Evolutionary conservation across 148 eudicot genomes (phyloP).

Genomic region (Hydrangea macrophylla): DNA sequence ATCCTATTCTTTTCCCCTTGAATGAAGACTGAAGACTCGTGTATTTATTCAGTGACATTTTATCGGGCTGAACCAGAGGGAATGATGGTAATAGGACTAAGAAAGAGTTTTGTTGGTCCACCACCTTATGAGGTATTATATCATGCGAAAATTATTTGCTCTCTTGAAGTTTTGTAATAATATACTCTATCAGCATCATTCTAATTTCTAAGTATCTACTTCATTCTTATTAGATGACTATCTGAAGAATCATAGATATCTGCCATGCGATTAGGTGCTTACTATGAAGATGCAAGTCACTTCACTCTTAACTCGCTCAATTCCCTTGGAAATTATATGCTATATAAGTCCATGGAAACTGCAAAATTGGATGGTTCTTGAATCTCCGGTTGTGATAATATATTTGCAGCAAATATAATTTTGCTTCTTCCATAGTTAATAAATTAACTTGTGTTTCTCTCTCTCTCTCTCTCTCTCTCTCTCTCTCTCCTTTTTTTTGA

Average conservation of each 20-base stretch:
- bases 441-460: background rate
- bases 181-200: background rate
- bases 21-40: background rate
- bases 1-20: background rate
- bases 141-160: background rate
- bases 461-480: background rate
- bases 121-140: conserved; percentile 21
- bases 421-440: background rate
- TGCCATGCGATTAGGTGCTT: background rate
- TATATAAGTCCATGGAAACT: background rate
- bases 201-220: background rate
- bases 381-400: background rate
- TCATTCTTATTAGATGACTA: background rate
- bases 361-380: background rate
- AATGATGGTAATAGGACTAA: conserved; percentile 34
- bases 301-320: background rate
- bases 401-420: too few relatives aligned
- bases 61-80: conserved; percentile 37
- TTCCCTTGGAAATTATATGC: background rate
- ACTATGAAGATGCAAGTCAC: background rate
- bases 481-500: too few relatives aligned
- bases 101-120: conserved; percentile 21
- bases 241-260: background rate
- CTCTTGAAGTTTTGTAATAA: background rate
- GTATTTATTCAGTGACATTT: conserved; percentile 33